phyloP scores from a whole-genome alignment of 768 basidiomycete species.

The Serpula lacrymans region DNA sequence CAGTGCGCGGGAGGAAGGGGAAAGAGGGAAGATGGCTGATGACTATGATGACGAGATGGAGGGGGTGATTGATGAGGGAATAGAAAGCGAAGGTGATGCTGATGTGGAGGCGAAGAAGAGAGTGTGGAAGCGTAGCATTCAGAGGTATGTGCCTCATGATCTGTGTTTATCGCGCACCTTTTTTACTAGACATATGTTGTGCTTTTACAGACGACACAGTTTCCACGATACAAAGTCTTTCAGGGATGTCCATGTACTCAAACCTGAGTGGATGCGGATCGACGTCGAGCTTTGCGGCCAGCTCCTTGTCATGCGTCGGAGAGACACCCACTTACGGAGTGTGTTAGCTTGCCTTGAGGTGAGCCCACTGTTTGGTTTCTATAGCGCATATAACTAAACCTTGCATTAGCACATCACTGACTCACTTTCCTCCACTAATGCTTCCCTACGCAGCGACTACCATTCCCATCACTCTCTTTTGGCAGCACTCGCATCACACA shows the following conservation, averaged over 20 bases:
- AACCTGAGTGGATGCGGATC: constrained; percentile 64
- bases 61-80: constrained; percentile 15
- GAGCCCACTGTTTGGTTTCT: constrained; percentile 10
- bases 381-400: constrained; percentile 8
- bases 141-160: constrained; percentile 13
- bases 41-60: constrained; percentile 12
- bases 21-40: constrained; percentile 26
- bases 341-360: constrained; percentile 60
- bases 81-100: constrained; percentile 10
- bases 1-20: constrained; percentile 36
- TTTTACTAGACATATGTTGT: constrained; percentile 4
- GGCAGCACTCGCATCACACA: constrained; percentile 41
- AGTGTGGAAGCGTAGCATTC: constrained; percentile 1
- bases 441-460: constrained; percentile 56
- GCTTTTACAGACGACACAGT: constrained; percentile 49
- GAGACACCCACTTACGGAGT: constrained; percentile 66
- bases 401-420: constrained; percentile 44
- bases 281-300: constrained; percentile 81
- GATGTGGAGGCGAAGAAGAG: constrained; percentile 7
- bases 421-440: constrained; percentile 52
- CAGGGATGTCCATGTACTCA: constrained; percentile 44
- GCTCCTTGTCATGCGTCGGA: constrained; percentile 61
- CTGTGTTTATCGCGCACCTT: constrained; percentile 4
- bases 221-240: constrained; percentile 61
- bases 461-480: constrained; percentile 48